Conservation (phyloP, 345 rosid genomes). For the Linum lewisii region DNA sequence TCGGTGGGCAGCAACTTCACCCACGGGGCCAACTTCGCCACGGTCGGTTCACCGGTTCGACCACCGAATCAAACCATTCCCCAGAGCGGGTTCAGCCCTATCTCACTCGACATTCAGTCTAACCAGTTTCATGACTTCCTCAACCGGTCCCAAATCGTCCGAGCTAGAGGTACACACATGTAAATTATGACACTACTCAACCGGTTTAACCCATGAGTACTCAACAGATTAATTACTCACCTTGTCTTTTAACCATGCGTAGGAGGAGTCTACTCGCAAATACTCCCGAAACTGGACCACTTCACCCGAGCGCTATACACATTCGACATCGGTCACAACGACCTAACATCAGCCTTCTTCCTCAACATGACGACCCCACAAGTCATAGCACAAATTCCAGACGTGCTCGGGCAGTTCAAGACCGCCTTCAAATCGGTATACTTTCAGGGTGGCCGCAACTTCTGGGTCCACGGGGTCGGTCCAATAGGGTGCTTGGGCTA, state of each 20-base stretch:
- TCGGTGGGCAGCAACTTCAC: no score
- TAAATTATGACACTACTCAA: neutral
- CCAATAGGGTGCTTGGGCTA: conserved; percentile 64
- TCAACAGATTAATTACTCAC: neutral
- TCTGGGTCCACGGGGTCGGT: conserved; percentile 70
- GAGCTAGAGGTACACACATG: neutral
- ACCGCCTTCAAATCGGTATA: conserved; percentile 11
- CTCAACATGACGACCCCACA: conserved; percentile 32
- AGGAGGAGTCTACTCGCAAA: conserved; percentile 32
- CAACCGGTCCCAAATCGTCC: no score
- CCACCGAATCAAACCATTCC: no score
- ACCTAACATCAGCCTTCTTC: conserved; percentile 50
- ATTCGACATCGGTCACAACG: conserved; percentile 72
- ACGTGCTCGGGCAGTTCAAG: conserved; percentile 34
- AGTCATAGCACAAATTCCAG: conserved; percentile 40
- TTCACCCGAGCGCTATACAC: conserved; percentile 50
- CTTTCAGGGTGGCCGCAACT: conserved; percentile 6
- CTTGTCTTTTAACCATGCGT: neutral
- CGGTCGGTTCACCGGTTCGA: no score
- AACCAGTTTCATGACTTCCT: no score
- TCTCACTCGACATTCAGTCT: no score
- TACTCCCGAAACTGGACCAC: conserved; percentile 35
- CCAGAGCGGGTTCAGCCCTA: no score
- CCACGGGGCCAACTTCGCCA: no score
- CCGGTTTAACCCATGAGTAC: neutral